Conservation (phyloP, 768 basidiomycete species). For the Goffeauzyma gilvescens region DNA sequence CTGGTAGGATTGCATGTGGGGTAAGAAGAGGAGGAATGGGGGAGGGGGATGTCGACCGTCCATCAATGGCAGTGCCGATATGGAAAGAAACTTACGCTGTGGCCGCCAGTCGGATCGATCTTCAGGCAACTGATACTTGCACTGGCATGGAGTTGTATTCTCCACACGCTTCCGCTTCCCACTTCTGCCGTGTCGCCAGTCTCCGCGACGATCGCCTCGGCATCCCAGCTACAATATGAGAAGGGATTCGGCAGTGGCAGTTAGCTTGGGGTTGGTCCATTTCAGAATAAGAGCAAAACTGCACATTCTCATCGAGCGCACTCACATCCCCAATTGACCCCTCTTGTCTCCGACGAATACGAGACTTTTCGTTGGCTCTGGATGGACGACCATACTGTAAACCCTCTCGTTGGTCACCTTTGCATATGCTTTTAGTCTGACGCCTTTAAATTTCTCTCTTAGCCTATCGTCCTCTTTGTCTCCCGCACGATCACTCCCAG, state of each 20-base stretch:
- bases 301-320: neutral
- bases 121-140: constrained; percentile 31
- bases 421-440: constrained; percentile 31
- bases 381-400: constrained; percentile 34
- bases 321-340: constrained; percentile 31
- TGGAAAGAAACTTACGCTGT: constrained; percentile 21
- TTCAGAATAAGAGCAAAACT: too few relatives aligned
- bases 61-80: neutral
- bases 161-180: constrained; percentile 17
- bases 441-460: constrained; percentile 21
- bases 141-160: constrained; percentile 29
- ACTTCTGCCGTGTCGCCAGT: constrained; percentile 14
- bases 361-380: constrained; percentile 28
- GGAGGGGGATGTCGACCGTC: too few relatives aligned
- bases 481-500: too few relatives aligned
- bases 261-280: too few relatives aligned
- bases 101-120: constrained; percentile 29
- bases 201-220: constrained; percentile 13
- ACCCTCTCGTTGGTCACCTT: constrained; percentile 33
- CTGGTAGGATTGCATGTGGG: too few relatives aligned
- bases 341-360: constrained; percentile 33
- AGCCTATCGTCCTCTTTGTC: neutral
- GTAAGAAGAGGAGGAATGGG: neutral
- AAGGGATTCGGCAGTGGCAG: too few relatives aligned
- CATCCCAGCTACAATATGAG: constrained; percentile 33